These are phyloP conservation scores for Jaltomata sinuosa DNA, from an alignment of 257 asterid genomes.

Conservation along the genomic window DNA sequence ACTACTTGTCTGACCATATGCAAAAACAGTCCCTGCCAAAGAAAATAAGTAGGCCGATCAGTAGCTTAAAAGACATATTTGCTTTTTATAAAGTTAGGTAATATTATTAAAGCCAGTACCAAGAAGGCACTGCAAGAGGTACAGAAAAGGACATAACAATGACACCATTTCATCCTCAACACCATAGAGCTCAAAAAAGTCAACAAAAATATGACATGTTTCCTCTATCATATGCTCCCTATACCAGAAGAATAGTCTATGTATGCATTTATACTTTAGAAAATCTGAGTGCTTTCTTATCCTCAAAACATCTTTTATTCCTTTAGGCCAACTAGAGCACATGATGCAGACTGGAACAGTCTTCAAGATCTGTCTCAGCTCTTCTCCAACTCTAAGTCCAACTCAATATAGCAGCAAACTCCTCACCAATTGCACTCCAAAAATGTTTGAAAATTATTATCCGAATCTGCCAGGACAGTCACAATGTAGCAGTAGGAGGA, in stretches of 20 bases:
- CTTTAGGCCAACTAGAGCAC: neutral
- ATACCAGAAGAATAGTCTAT: neutral
- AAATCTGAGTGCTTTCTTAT: neutral
- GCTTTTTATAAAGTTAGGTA: neutral
- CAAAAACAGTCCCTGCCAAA: conserved; percentile 80
- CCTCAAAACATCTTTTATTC: neutral
- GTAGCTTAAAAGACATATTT: neutral
- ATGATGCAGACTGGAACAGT: neutral
- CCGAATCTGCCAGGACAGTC: neutral
- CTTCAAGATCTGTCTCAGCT: neutral
- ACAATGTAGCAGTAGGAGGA: neutral
- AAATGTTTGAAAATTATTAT: neutral
- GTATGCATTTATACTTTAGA: neutral
- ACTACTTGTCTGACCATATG: conserved; percentile 97
- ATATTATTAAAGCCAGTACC: neutral
- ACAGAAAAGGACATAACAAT: neutral
- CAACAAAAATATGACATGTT: neutral
- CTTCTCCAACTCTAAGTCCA: neutral
- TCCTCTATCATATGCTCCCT: neutral
- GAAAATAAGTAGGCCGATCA: neutral
- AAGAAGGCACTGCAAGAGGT: neutral
- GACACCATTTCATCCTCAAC: neutral
- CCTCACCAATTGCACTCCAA: neutral
- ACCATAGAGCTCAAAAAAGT: neutral
- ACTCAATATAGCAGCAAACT: neutral